Conservation (phyloP, 1,284 basidiomycete genomes). For the Paramarasmius palmivorus region DNA sequence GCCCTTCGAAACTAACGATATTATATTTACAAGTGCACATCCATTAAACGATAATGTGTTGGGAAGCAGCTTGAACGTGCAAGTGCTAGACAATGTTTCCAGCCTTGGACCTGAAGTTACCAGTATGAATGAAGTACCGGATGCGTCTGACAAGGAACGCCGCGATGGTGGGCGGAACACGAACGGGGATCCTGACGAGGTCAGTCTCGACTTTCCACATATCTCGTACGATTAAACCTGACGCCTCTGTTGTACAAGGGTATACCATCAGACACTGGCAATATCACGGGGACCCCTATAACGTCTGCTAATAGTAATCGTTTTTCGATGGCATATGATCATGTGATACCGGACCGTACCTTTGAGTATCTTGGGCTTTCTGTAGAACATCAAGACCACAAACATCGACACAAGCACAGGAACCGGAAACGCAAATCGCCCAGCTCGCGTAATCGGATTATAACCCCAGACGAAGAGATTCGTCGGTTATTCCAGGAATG, state of each 20-base stretch:
- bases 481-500: too few species aligned
- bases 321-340: too few species aligned
- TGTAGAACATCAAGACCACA: not conserved
- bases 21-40: constrained; percentile 54
- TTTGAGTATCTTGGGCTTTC: too few species aligned
- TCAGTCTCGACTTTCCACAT: too few species aligned
- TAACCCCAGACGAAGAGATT: too few species aligned
- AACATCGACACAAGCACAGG: constrained; percentile 20
- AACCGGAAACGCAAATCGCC: constrained; percentile 40
- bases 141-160: constrained; percentile 3
- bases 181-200: constrained; percentile 1
- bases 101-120: not conserved
- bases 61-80: too few species aligned
- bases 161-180: not conserved
- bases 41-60: not conserved
- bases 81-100: not conserved
- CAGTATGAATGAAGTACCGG: constrained; percentile 3
- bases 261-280: too few species aligned
- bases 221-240: too few species aligned
- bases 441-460: constrained; percentile 6
- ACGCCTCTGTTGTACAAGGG: too few species aligned
- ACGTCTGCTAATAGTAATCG: too few species aligned
- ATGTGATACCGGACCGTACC: too few species aligned
- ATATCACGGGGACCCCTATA: too few species aligned
- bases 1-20: constrained; percentile 72